phyloP scores from a whole-genome alignment of 257 asterid species.

The Orobanche coerulescens region DNA sequence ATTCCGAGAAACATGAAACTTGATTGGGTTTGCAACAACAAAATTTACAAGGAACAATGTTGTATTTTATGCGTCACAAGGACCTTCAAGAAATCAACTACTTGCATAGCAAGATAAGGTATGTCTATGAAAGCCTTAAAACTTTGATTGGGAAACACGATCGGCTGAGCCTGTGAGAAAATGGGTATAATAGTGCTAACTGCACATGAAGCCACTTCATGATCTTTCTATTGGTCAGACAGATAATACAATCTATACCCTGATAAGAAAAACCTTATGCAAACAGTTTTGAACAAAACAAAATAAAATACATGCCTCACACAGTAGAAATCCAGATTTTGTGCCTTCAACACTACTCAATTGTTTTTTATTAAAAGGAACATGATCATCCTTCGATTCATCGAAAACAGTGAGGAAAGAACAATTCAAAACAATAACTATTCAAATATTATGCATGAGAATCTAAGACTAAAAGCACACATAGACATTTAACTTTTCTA shows the following conservation, averaged over 20 bases:
- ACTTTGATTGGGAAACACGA: background rate
- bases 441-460: too few species aligned
- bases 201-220: constrained; percentile 4
- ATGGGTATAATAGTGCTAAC: constrained; percentile 16
- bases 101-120: constrained; percentile 1
- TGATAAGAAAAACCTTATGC: background rate
- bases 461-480: too few species aligned
- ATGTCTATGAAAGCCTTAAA: constrained; percentile 2
- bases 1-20: constrained; percentile 43
- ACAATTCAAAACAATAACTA: too few species aligned
- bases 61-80: background rate
- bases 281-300: background rate
- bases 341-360: too few species aligned
- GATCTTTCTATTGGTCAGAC: constrained; percentile 7
- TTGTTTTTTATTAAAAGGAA: too few species aligned
- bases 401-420: too few species aligned
- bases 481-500: too few species aligned
- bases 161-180: constrained; percentile 8
- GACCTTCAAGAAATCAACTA: constrained; percentile 1
- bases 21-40: constrained; percentile 11
- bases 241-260: background rate
- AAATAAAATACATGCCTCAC: constrained; percentile 3
- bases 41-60: constrained; percentile 10
- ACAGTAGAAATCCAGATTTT: background rate
- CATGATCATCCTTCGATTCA: too few species aligned